Conservation (phyloP, 306 rosid genomes). For the Bauhinia variegata region DNA sequence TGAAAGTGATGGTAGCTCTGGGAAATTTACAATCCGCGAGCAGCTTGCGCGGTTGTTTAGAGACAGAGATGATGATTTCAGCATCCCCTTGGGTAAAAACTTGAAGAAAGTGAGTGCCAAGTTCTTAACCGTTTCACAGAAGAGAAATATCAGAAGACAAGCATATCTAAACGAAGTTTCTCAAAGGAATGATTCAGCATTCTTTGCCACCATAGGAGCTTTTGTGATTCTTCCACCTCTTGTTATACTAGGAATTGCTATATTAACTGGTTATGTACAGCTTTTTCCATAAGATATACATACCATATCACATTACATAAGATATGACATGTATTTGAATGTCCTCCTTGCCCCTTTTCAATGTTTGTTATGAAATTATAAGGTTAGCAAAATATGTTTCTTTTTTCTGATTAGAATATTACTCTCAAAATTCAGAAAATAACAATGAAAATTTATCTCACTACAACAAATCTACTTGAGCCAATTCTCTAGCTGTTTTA, state of each 20-base stretch:
- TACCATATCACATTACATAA: not conserved
- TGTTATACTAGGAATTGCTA: conserved; percentile 84
- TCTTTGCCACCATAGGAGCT: conserved; percentile 93
- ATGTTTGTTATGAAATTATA: too few species aligned
- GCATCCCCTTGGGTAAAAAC: conserved; percentile 72
- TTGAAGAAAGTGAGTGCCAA: conserved; percentile 79
- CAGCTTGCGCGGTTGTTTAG: conserved; percentile 73
- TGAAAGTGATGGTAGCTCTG: conserved; percentile 64
- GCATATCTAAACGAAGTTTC: conserved; percentile 79
- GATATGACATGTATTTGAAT: conserved; percentile 21
- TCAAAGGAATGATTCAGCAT: conserved; percentile 82
- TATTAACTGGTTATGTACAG: conserved; percentile 88
- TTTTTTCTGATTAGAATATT: not conserved
- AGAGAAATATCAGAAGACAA: conserved; percentile 88
- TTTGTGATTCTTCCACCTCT: conserved; percentile 91
- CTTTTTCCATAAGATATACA: conserved; percentile 69
- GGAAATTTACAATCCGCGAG: conserved; percentile 59
- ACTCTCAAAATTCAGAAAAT: not conserved
- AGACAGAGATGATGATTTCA: conserved; percentile 80
- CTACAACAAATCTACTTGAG: conserved; percentile 12
- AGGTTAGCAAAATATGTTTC: too few species aligned
- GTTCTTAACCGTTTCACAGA: conserved; percentile 82
- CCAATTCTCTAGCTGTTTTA: not conserved
- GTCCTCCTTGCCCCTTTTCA: conserved; percentile 1
- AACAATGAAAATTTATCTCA: too few species aligned